Base-by-base conservation (phyloP, 345 rosid genomes). In the Moringa oleifera region DNA sequence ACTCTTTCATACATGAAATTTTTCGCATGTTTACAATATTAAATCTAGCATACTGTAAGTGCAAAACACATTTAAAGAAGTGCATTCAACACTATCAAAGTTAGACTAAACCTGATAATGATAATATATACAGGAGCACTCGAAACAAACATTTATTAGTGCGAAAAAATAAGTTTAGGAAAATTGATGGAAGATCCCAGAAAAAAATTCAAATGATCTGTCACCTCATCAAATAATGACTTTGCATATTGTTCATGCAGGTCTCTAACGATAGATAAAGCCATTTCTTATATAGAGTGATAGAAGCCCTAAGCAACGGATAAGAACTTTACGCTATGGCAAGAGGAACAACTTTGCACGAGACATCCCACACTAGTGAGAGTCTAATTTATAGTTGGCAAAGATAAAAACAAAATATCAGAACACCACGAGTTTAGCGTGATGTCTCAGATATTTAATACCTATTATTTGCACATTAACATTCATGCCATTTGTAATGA, bases 151-250 rank as follows among this genome's bases (percentile, higher is more conserved):
- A 33, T 33, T n/a, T n/a, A n/a, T n/a, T n/a, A n/a, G n/a, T 28
- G 8, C 8, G 8, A 8, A 8, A 3, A 28, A 28, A 28, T 16
- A 41, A 41, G 47, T 4, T 41, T 15, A 41, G 47, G 12, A 4
- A 41, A 41, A 18, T 19, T 51, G 54, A 51, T 18, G n/a, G 6
- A 51, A 51, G 7, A 18, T 51, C 6, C 54, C 6, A 11, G 45
- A 61, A 45, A 33, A 19, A 54, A 55, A 23, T 22, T 10, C n/a
- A 65, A 28, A 66, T 15, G 50, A 60, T 24, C 21, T 13, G 20
- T 69, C 61, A 80, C 88, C 85, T 83, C 81, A 53, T 74, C 75
- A 46, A 75, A 51, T 65, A 81, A 65, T 56, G 84, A 79, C 56
- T 73, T 62, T 52, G 71, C 45, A 64, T 84, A 77, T 53, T 64